phyloP scores from a whole-genome alignment of 805 yeast genomes.

The Candida nonsorbophila region DNA sequence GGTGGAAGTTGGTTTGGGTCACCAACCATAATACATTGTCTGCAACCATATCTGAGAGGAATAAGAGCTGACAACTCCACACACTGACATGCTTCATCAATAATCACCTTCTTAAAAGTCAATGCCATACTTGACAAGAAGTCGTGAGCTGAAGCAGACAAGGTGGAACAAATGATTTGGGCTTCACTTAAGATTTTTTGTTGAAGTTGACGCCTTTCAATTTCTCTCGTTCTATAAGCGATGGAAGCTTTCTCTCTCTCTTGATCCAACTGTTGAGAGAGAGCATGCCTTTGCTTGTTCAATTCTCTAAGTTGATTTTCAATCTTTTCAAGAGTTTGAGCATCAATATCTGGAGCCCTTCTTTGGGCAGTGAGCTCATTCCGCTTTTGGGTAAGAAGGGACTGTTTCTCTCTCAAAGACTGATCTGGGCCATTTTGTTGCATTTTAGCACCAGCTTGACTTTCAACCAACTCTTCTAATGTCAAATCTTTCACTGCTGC shows the following conservation, averaged over 20 bases:
- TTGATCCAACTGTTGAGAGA: conserved; percentile 71
- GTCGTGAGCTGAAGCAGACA: conserved; percentile 93
- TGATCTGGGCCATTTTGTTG: conserved; percentile 34
- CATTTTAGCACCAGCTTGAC: conserved; percentile 40
- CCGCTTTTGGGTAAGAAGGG: conserved; percentile 51
- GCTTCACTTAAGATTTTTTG: conserved; percentile 66
- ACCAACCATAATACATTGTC: conserved; percentile 92
- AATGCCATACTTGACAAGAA: conserved; percentile 69
- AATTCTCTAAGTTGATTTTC: conserved; percentile 51
- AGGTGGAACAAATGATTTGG: conserved; percentile 83
- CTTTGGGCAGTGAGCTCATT: conserved; percentile 32
- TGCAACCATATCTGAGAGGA: conserved; percentile 88
- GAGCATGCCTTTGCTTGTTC: conserved; percentile 56
- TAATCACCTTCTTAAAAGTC: conserved; percentile 82
- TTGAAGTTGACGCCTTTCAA: conserved; percentile 71
- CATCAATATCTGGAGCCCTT: conserved; percentile 18
- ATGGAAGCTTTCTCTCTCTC: conserved; percentile 70
- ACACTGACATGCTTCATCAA: conserved; percentile 98
- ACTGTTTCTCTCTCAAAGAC: conserved; percentile 45
- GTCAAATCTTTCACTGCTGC: conserved; percentile 77
- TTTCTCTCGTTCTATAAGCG: conserved; percentile 68
- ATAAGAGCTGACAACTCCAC: conserved; percentile 88
- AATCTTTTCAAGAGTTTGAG: conserved; percentile 40
- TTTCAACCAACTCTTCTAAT: conserved; percentile 79
- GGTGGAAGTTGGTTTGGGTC: conserved; percentile 98